Percentiles rank a stretch among this genome's conserved stretches.
Evolutionary conservation across 1,284 basidiomycete genomes (phyloP).

Genomic region (Tranzscheliella williamsii): DNA sequence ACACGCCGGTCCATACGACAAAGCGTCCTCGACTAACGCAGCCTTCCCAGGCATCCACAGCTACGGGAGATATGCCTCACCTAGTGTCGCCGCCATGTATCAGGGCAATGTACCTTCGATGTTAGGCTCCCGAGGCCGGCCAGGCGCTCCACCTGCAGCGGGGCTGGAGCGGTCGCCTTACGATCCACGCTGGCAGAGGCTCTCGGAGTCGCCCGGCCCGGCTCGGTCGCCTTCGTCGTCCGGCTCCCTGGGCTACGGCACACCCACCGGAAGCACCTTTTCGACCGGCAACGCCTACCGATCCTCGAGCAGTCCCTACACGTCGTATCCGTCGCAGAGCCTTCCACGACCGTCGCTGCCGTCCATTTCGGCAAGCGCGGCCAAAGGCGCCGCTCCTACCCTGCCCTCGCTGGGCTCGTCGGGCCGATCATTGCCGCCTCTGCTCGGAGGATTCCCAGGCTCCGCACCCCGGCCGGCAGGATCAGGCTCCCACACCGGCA

Average conservation of each 20-base stretch:
- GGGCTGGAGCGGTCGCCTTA: constrained; percentile 8
- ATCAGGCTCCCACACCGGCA: not conserved
- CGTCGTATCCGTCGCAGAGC: constrained; percentile 31
- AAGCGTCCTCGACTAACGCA: constrained; percentile 15
- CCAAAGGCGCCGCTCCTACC: constrained; percentile 18
- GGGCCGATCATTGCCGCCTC: constrained; percentile 32
- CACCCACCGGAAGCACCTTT: constrained; percentile 4
- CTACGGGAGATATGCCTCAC: constrained; percentile 18
- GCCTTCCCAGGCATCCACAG: constrained; percentile 13
- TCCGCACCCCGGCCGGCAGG: constrained; percentile 3
- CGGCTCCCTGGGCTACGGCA: not conserved
- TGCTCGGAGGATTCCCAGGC: constrained; percentile 26
- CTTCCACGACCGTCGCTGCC: constrained; percentile 30
- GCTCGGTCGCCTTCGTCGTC: constrained; percentile 2
- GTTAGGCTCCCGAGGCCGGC: not conserved
- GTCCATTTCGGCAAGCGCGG: constrained; percentile 13
- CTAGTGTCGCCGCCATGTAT: constrained; percentile 21
- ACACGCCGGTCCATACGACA: constrained; percentile 12
- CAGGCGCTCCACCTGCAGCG: no score
- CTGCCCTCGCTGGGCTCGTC: constrained; percentile 21
- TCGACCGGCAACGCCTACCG: constrained; percentile 28
- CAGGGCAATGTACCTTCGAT: constrained; percentile 5
- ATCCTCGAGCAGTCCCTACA: constrained; percentile 26
- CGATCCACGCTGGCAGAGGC: constrained; percentile 32
- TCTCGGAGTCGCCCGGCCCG: constrained; percentile 28